Evolutionary conservation across 2,329 filamentous ascomycete genomes (phyloP), one percentile per base, ranked within the genome.

Genomic region (Chaetomiaceae sp.): DNA sequence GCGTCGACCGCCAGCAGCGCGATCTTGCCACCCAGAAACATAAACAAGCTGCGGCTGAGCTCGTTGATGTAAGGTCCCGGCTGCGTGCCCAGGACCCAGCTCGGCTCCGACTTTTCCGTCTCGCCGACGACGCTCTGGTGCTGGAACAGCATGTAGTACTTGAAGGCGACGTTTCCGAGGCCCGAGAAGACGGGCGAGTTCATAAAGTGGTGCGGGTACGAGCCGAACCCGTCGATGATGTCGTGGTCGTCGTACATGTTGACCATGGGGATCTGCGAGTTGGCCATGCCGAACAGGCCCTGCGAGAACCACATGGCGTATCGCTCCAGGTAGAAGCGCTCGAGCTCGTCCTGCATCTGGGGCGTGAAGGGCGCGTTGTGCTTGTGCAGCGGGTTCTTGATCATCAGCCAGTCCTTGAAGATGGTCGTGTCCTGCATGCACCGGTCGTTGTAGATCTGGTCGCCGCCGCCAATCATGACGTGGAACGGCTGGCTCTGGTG

Each of bases 81-180:
- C 30, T 78, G 75, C 20, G 79, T 73, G 5, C 93, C 93, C 4
- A 97, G 71, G 16, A 95, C 72, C 93, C 93, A 97, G 64, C 89
- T 96, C 2, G 92, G 89, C 67, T 99, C 95, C 3, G 87, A 81
- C 31, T 78, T 75, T 58, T 95, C 85, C 0, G 85, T 89, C 70
- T 99, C 93, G 40, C 85, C 81, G 1, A 82, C 72, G 3, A 95
- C 75, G 58, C 87, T 95, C 67, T 99, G 95, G 61, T 99, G 93
- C 67, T 99, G 93, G 72, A 99, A 99, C 8, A 99, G 78, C 83
- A 99, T 86, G 63, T 99, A 99, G 70, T 97, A 99, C 67, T 99
- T 99, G 79, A 93, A 97, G 0, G 92, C 92, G 44, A 97, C 83
- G 33, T 86, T 87, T 2, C 93, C 95, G 8, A 99, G 70, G 0